A percentile compares a stretch with the other conserved stretches of the same genome.
These are phyloP conservation scores for Pseudoscleropodium purum DNA, from an alignment of 225 moss, liverwort and hornwort species.

Conservation along the genomic window DNA sequence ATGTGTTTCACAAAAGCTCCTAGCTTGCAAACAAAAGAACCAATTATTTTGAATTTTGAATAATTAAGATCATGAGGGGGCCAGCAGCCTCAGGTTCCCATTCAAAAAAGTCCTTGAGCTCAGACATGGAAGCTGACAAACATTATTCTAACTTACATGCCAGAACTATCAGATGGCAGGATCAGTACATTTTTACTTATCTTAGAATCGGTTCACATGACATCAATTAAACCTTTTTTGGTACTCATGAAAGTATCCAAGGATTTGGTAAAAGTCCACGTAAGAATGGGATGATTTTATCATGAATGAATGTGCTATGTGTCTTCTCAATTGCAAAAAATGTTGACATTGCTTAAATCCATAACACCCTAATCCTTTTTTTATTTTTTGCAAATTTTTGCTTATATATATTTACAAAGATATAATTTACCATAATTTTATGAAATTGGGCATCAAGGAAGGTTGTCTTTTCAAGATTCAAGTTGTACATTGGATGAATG, in stretches of 20 bases:
- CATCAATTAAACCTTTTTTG: neutral
- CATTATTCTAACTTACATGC: neutral
- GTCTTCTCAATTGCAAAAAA: neutral
- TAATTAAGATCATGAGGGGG: neutral
- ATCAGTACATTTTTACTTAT: neutral
- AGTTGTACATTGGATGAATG: no score
- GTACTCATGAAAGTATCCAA: neutral
- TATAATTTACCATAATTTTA: no score
- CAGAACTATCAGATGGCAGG: neutral
- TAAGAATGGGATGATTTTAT: neutral
- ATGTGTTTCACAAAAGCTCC: neutral
- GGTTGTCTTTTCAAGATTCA: no score
- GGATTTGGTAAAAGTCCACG: neutral
- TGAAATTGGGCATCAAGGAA: no score
- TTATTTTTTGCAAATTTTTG: no score
- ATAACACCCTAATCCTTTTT: no score
- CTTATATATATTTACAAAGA: no score
- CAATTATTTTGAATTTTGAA: neutral
- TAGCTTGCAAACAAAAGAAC: neutral
- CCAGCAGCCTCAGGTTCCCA: neutral
- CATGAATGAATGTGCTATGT: neutral
- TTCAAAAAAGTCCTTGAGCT: neutral
- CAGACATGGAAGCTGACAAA: neutral
- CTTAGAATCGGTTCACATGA: neutral
- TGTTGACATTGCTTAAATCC: neutral